These are phyloP conservation scores for Lagenidium sp. DNA, from an alignment of 352 stramenopile species.

Conservation along the genomic window DNA sequence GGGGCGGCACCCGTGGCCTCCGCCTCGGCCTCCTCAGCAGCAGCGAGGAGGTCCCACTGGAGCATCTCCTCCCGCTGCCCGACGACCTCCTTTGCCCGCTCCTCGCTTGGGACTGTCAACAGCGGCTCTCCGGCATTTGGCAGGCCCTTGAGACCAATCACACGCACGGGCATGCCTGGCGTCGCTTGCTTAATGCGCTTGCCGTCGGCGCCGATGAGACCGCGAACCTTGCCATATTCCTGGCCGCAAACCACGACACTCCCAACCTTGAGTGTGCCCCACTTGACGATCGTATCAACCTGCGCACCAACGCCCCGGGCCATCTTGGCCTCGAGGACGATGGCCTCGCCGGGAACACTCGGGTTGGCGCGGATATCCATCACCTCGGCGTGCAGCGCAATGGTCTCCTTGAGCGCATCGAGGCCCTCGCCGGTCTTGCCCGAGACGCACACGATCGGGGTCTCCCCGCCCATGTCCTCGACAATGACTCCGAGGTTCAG, in stretches of 20 bases:
- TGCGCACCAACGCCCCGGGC: slow-evolving; percentile 92
- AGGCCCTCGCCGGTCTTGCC: slow-evolving; percentile 93
- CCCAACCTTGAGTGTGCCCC: slow-evolving; percentile 93
- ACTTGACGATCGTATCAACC: slow-evolving; percentile 95
- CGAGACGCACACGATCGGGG: slow-evolving; percentile 93
- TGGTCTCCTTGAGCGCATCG: slow-evolving; percentile 95
- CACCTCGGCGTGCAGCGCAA: slow-evolving; percentile 95
- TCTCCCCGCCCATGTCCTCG: slow-evolving; percentile 92
- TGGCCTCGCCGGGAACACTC: slow-evolving; percentile 82
- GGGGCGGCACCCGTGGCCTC: slow-evolving; percentile 16
- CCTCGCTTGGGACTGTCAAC: slow-evolving; percentile 60
- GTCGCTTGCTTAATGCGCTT: slow-evolving; percentile 86
- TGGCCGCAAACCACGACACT: slow-evolving; percentile 93
- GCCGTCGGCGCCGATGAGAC: slow-evolving; percentile 49
- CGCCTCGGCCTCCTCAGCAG: slow-evolving; percentile 39
- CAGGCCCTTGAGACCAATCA: slow-evolving; percentile 80
- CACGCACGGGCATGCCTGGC: slow-evolving; percentile 88
- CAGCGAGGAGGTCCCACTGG: slow-evolving; percentile 66
- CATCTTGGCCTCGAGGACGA: slow-evolving; percentile 96
- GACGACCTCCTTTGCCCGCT: slow-evolving; percentile 74
- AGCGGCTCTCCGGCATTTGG: slow-evolving; percentile 73
- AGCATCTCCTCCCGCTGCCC: slow-evolving; percentile 59
- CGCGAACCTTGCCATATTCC: slow-evolving; percentile 91
- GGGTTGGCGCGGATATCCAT: slow-evolving; percentile 93
- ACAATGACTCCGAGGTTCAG: slow-evolving; percentile 91